Percentiles rank a stretch among this genome's conserved stretches.
These are phyloP conservation scores for Crithidia sp. DNA, from an alignment of 208 protist genomes.

Conservation along the genomic window DNA sequence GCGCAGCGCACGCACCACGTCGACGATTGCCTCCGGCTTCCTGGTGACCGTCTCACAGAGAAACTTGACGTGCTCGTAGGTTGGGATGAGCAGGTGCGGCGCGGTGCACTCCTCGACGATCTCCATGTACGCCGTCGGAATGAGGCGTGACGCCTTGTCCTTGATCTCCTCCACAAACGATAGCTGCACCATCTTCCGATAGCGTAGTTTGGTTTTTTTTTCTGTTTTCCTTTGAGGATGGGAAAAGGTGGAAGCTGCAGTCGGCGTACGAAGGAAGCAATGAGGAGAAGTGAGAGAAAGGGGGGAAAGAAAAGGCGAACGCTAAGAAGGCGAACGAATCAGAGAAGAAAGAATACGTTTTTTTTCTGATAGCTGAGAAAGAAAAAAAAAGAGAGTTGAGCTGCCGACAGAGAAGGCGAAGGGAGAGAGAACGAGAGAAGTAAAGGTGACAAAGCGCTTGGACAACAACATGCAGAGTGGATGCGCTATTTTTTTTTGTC, in stretches of 20 bases:
- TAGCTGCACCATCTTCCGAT: slow-evolving; percentile 63
- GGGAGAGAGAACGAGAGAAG: no score
- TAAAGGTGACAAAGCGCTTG: no score
- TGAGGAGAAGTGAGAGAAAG: no score
- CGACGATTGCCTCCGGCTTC: slow-evolving; percentile 51
- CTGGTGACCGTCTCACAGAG: slow-evolving; percentile 75
- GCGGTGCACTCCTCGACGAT: slow-evolving; percentile 85
- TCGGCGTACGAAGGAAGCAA: no score
- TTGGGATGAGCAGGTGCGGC: slow-evolving; percentile 54
- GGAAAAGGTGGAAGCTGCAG: background rate
- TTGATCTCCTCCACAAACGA: slow-evolving; percentile 75
- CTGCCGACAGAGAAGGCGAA: no score
- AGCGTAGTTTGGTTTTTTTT: background rate
- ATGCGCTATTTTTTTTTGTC: no score
- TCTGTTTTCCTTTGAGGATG: background rate
- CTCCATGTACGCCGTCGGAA: slow-evolving; percentile 80
- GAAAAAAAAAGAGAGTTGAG: no score
- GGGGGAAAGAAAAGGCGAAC: no score
- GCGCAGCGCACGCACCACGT: slow-evolving; percentile 81
- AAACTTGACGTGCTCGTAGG: slow-evolving; percentile 69
- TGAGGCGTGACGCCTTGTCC: slow-evolving; percentile 70
- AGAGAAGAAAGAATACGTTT: no score
- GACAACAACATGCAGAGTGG: no score
- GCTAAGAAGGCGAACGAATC: no score
- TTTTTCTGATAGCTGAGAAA: no score